Conservation (phyloP, 805 yeast species). For the Helenozyma baotianmanensis region DNA sequence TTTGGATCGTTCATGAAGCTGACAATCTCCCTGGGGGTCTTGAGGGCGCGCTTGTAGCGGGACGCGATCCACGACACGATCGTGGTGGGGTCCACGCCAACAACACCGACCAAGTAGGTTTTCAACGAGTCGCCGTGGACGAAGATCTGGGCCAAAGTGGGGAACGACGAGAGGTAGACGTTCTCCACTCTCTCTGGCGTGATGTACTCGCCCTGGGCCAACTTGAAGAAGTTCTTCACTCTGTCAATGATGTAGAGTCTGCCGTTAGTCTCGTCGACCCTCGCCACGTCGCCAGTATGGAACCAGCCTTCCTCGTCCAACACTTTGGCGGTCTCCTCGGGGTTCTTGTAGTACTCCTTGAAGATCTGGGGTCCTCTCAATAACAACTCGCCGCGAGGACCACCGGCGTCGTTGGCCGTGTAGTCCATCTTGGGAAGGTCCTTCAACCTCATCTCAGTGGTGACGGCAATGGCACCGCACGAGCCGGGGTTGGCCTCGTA, state of each 20-base stretch:
- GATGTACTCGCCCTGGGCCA: conserved; percentile 18
- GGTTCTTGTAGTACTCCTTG: conserved; percentile 22
- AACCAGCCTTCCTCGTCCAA: conserved; percentile 24
- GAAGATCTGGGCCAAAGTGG: conserved; percentile 49
- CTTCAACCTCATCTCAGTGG: conserved; percentile 18
- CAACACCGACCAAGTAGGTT: conserved; percentile 53
- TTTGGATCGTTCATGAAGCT: conserved; percentile 22
- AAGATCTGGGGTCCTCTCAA: conserved; percentile 25
- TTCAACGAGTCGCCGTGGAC: conserved; percentile 62
- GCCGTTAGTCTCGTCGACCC: conserved; percentile 33
- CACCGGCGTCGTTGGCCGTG: conserved; percentile 17
- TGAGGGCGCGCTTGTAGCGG: conserved; percentile 1
- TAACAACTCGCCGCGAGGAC: conserved; percentile 26
- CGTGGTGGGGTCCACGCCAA: conserved; percentile 54
- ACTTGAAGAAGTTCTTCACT: conserved; percentile 17
- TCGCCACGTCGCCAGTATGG: conserved; percentile 42
- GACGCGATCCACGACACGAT: conserved; percentile 10
- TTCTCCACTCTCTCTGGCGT: conserved; percentile 18
- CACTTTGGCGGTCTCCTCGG: conserved; percentile 19
- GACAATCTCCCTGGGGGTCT: conserved; percentile 18
- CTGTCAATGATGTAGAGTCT: conserved; percentile 27
- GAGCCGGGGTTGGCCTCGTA: conserved; percentile 21
- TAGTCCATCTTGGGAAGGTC: conserved; percentile 25
- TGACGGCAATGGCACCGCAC: conserved; percentile 19
- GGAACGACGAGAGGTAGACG: conserved; percentile 35